Evolutionary conservation across 768 basidiomycete species (phyloP).

Genomic region (Boletus rubropictus): DNA sequence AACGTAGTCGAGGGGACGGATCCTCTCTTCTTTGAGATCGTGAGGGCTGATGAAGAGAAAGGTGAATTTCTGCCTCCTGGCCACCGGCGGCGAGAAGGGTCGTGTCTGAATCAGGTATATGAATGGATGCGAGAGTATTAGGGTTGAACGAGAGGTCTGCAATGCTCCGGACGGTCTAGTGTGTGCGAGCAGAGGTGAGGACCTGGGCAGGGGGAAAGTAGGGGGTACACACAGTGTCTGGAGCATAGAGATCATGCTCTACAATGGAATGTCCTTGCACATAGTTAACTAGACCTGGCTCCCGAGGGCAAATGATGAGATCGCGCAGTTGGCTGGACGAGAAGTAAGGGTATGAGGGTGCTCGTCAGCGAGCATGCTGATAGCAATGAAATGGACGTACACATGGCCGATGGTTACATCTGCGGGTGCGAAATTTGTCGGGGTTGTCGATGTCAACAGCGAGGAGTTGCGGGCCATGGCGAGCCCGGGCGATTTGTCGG

Average conservation of each 20-base stretch:
- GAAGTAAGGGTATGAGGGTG: conserved; percentile 8
- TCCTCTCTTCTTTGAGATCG: conserved; percentile 19
- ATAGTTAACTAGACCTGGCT: conserved; percentile 61
- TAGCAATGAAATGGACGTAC: conserved; percentile 34
- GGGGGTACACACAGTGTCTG: conserved; percentile 39
- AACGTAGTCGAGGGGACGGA: conserved; percentile 7
- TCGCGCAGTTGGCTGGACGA: conserved; percentile 65
- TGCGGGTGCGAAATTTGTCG: conserved; percentile 38
- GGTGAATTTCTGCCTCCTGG: conserved; percentile 64
- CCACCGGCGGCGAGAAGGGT: conserved; percentile 73
- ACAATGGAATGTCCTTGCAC: conserved; percentile 48
- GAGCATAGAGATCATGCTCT: conserved; percentile 52
- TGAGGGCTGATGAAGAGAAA: conserved; percentile 43
- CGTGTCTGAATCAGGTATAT: conserved; percentile 44
- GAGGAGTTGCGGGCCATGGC: conserved; percentile 46
- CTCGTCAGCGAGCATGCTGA: not conserved
- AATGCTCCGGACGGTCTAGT: conserved; percentile 42
- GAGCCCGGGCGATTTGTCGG: not conserved
- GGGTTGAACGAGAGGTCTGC: conserved; percentile 54
- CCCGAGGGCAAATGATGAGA: conserved; percentile 67
- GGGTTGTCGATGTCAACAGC: conserved; percentile 39
- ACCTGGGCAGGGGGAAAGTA: conserved; percentile 10
- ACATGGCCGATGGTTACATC: conserved; percentile 57
- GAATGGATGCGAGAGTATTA: conserved; percentile 57
- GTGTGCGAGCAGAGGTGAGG: conserved; percentile 14